These are phyloP conservation scores for Hyphodiscus hymeniophilus DNA, from an alignment of 495 filamentous ascomycete genomes.

Conservation along the genomic window DNA sequence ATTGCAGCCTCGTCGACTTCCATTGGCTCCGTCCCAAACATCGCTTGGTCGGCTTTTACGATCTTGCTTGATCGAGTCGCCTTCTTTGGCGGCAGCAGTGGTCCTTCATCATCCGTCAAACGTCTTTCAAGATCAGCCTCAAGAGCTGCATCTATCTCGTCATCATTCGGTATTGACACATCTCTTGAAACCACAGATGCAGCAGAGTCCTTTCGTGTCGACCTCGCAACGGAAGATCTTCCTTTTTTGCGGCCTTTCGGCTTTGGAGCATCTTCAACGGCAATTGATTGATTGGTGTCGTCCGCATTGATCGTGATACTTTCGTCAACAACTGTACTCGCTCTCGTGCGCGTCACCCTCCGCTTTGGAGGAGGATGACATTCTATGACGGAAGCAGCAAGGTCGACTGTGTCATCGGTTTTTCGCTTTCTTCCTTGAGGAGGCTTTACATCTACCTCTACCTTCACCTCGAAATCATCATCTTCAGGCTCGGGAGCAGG, in stretches of 20 bases:
- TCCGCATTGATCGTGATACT: neutral
- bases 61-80: constrained; percentile 6
- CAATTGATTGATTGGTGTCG: neutral
- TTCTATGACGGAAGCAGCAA: neutral
- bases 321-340: constrained; percentile 9
- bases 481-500: constrained; percentile 27
- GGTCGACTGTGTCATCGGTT: constrained; percentile 43
- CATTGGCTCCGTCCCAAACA: constrained; percentile 33
- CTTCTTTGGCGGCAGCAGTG: constrained; percentile 1
- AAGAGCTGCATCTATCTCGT: constrained; percentile 61
- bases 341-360: constrained; percentile 48
- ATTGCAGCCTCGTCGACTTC: constrained; percentile 38
- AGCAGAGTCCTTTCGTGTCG: constrained; percentile 29
- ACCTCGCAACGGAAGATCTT: constrained; percentile 19
- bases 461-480: constrained; percentile 33
- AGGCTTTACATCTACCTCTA: constrained; percentile 33
- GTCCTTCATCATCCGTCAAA: constrained; percentile 45
- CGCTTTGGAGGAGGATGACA: constrained; percentile 57
- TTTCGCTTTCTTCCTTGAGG: constrained; percentile 55
- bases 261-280: constrained; percentile 5
- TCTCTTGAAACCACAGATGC: constrained; percentile 44
- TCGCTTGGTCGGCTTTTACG: constrained; percentile 24
- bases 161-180: constrained; percentile 45
- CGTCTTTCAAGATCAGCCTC: constrained; percentile 57
- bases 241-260: constrained; percentile 18